A percentile compares a stretch with the other conserved stretches of the same genome.
Conservation (phyloP, 371 early-diverging fungal genomes). For the Syncephalastrum contaminatum region DNA sequence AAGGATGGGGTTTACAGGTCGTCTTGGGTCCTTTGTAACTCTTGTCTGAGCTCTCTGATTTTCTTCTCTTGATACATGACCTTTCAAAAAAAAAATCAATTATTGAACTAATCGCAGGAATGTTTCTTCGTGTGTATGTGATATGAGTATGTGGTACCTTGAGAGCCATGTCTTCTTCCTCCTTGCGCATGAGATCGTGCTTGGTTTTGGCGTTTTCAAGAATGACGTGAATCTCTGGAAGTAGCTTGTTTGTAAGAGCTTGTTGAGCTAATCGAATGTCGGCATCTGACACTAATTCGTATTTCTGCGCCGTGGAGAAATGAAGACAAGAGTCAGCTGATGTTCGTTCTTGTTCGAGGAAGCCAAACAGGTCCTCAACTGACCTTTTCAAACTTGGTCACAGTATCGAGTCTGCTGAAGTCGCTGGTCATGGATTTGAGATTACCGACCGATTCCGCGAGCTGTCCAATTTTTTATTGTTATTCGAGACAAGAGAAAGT, state of each 20-base stretch:
- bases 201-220: not conserved
- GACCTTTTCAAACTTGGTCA: conserved; percentile 10
- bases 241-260: conserved; percentile 4
- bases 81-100: too few relatives aligned
- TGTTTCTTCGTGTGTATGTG: too few relatives aligned
- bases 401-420: conserved; percentile 6
- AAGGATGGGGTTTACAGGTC: too few relatives aligned
- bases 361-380: not conserved
- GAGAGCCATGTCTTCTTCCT: conserved; percentile 4
- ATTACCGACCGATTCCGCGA: conserved; percentile 7
- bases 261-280: conserved; percentile 9
- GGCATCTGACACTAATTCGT: conserved; percentile 12
- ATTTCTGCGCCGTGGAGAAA: conserved; percentile 1
- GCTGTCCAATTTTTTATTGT: not conserved
- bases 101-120: too few relatives aligned
- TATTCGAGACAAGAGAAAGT: not conserved
- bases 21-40: too few relatives aligned
- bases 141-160: conserved; percentile 7
- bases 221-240: conserved; percentile 6
- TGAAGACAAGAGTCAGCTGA: not conserved
- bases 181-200: conserved; percentile 4
- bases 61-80: too few relatives aligned
- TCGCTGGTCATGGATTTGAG: conserved; percentile 3
- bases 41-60: too few relatives aligned
- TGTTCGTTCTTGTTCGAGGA: not conserved